Evolutionary conservation across 192 early-diverging fungal species (phyloP).

Genomic region (Ambispora gerdemannii): DNA sequence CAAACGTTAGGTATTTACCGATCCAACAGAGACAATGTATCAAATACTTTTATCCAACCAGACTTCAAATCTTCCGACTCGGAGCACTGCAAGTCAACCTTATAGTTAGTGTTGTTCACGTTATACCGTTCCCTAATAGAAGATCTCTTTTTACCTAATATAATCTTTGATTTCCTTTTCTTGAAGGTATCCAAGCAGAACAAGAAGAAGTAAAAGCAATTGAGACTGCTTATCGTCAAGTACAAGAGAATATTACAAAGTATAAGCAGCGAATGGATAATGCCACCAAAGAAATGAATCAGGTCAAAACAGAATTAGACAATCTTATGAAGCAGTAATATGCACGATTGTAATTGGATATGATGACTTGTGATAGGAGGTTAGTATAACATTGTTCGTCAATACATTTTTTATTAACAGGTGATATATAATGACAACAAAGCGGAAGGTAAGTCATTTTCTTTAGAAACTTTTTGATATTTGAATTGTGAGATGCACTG

Average conservation of each 20-base stretch:
- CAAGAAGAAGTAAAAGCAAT: slow-evolving; percentile 65
- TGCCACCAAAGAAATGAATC: slow-evolving; percentile 47
- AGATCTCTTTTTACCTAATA: neutral
- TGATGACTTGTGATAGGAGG: too few relatives aligned
- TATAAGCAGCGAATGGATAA: slow-evolving; percentile 44
- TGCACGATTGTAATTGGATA: too few relatives aligned
- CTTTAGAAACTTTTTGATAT: too few relatives aligned
- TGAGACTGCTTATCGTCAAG: slow-evolving; percentile 56
- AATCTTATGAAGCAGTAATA: slow-evolving; percentile 11
- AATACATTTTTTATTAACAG: too few relatives aligned
- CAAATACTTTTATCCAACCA: slow-evolving; percentile 53
- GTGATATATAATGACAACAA: too few relatives aligned
- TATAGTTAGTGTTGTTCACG: slow-evolving; percentile 39
- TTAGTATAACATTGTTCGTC: too few relatives aligned
- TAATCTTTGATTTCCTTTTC: too few relatives aligned
- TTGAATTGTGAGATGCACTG: too few relatives aligned
- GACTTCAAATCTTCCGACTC: slow-evolving; percentile 45
- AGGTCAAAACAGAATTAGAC: slow-evolving; percentile 32
- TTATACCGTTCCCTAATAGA: neutral
- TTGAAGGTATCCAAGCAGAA: slow-evolving; percentile 59
- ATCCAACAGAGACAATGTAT: slow-evolving; percentile 76
- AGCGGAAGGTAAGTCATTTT: too few relatives aligned
- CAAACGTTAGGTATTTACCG: slow-evolving; percentile 79
- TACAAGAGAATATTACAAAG: slow-evolving; percentile 54
- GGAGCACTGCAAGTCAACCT: slow-evolving; percentile 39